phyloP scores from a whole-genome alignment of 1,284 basidiomycete genomes.

The Leccinum pseudoinsigne region DNA sequence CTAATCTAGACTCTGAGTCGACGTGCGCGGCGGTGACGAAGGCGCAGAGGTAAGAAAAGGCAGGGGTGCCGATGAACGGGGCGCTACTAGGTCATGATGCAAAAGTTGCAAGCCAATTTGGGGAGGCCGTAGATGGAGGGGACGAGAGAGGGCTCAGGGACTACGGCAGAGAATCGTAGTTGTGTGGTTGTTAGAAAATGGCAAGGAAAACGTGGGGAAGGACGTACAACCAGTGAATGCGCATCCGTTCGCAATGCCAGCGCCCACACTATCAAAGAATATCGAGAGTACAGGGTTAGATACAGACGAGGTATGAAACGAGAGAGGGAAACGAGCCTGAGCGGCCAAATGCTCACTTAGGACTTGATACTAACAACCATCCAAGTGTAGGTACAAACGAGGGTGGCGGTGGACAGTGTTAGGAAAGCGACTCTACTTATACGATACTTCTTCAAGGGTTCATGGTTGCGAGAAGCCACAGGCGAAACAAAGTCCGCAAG shows the following conservation, averaged over 20 bases:
- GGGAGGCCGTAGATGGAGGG: constrained; percentile 67
- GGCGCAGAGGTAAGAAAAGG: constrained; percentile 77
- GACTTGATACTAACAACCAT: constrained; percentile 48
- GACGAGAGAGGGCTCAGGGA: constrained; percentile 53
- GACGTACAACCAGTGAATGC: constrained; percentile 66
- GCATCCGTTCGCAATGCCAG: constrained; percentile 65
- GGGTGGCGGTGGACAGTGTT: constrained; percentile 44
- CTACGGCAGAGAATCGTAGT: constrained; percentile 33
- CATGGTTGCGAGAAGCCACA: constrained; percentile 41
- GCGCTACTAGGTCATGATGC: constrained; percentile 62
- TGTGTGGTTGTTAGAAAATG: neutral
- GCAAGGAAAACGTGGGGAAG: neutral
- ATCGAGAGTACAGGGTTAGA: neutral
- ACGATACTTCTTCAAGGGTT: constrained; percentile 43
- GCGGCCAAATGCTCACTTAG: constrained; percentile 53
- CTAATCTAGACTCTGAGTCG: constrained; percentile 26
- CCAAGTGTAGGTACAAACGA: constrained; percentile 54
- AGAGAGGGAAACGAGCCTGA: constrained; percentile 48
- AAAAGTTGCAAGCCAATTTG: constrained; percentile 75
- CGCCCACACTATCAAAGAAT: constrained; percentile 43
- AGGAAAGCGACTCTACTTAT: constrained; percentile 65
- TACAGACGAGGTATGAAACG: constrained; percentile 1
- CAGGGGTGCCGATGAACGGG: constrained; percentile 68
- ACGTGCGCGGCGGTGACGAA: constrained; percentile 56
- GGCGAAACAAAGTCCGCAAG: constrained; percentile 72